Conservation (phyloP, 805 yeast genomes). For the Sugiyamaella boreocaroliniensis region DNA sequence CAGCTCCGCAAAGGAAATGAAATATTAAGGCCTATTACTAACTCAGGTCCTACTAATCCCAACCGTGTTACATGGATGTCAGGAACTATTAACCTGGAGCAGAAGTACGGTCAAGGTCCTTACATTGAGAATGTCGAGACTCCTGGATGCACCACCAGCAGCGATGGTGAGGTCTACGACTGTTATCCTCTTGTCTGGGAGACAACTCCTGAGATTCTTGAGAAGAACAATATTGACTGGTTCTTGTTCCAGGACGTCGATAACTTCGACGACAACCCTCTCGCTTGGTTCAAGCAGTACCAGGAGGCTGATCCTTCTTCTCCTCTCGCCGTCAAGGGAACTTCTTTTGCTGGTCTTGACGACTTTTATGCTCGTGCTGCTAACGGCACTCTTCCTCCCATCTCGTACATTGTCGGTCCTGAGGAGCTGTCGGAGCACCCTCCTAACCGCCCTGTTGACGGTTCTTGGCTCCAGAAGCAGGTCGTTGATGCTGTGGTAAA, state of each 20-base stretch:
- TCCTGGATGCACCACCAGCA: slow-evolving; percentile 14
- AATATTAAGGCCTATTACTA: not conserved
- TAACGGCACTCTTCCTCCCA: slow-evolving; percentile 23
- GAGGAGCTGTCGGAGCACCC: slow-evolving; percentile 24
- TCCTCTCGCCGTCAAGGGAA: slow-evolving; percentile 17
- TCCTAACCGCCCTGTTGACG: slow-evolving; percentile 21
- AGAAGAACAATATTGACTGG: slow-evolving; percentile 20
- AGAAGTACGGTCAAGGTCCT: slow-evolving; percentile 18
- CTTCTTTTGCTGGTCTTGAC: slow-evolving; percentile 18
- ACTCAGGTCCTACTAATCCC: slow-evolving; percentile 21
- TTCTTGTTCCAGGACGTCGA: slow-evolving; percentile 22
- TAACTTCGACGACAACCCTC: slow-evolving; percentile 22
- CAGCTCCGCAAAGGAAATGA: no score
- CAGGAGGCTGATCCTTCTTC: slow-evolving; percentile 8
- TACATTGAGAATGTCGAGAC: slow-evolving; percentile 22
- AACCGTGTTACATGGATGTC: slow-evolving; percentile 25
- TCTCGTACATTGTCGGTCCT: slow-evolving; percentile 25
- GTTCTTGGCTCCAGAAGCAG: slow-evolving; percentile 24
- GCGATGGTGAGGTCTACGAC: slow-evolving; percentile 5
- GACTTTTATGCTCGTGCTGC: slow-evolving; percentile 17
- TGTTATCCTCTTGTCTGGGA: slow-evolving; percentile 24
- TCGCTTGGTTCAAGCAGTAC: slow-evolving; percentile 20
- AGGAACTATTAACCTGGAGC: slow-evolving; percentile 18
- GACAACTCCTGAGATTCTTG: slow-evolving; percentile 21
- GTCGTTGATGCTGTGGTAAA: slow-evolving; percentile 18